Conservation (phyloP, 352 stramenopile species). For the Elongisporangium undulatum region DNA sequence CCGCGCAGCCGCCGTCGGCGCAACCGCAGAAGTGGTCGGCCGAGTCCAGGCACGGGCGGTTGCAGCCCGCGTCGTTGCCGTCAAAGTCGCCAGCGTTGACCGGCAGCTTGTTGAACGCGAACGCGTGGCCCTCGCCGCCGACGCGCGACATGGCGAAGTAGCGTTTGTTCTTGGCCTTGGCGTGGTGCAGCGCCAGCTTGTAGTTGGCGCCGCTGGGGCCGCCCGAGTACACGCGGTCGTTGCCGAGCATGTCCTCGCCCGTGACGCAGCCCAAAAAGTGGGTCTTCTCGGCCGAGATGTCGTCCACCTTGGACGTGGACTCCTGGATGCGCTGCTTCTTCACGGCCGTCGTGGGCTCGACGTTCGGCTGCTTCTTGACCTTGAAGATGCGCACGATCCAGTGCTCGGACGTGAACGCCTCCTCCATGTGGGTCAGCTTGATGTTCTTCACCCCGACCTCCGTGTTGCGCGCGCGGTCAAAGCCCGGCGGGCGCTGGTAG, state of each 20-base stretch:
- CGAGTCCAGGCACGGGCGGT: slow-evolving; percentile 72
- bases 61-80: slow-evolving; percentile 78
- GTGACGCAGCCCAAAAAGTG: slow-evolving; percentile 83
- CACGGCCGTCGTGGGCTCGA: slow-evolving; percentile 65
- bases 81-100: slow-evolving; percentile 62
- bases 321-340: slow-evolving; percentile 60
- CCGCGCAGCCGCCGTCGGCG: slow-evolving; percentile 72
- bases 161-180: slow-evolving; percentile 73
- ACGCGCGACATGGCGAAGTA: slow-evolving; percentile 87
- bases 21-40: slow-evolving; percentile 80
- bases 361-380: slow-evolving; percentile 87
- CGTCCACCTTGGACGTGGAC: slow-evolving; percentile 33
- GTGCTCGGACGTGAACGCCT: slow-evolving; percentile 94
- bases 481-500: slow-evolving; percentile 76
- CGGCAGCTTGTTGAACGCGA: slow-evolving; percentile 87
- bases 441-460: slow-evolving; percentile 91
- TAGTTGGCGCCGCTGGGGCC: slow-evolving; percentile 88
- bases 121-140: slow-evolving; percentile 79
- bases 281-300: slow-evolving; percentile 71
- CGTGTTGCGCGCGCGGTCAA: slow-evolving; percentile 83
- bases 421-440: slow-evolving; percentile 87
- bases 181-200: slow-evolving; percentile 84
- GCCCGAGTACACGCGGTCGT: slow-evolving; percentile 86
- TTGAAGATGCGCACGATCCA: slow-evolving; percentile 95
- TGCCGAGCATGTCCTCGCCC: slow-evolving; percentile 78